Evolutionary conservation across 305 asterid genomes (phyloP).

Genomic region (Fraxinus velutina): DNA sequence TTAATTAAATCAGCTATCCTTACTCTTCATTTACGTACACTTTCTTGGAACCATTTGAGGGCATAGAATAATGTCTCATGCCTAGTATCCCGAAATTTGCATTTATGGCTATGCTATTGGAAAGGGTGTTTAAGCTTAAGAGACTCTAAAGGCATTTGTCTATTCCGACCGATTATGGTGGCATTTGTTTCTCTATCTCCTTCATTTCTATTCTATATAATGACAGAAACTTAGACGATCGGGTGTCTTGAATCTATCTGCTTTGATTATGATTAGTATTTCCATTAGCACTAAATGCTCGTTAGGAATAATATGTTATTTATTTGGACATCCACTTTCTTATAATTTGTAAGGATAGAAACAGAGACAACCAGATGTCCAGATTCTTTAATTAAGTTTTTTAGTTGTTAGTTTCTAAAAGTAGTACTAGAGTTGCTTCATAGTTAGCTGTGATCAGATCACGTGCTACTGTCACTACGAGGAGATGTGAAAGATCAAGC

Average conservation of each 20-base stretch:
- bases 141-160: neutral
- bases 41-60: neutral
- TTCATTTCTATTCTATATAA: neutral
- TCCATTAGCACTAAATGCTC: neutral
- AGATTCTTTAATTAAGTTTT: slow-evolving; percentile 9
- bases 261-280: neutral
- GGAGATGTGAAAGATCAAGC: neutral
- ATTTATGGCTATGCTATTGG: neutral
- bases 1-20: neutral
- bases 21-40: neutral
- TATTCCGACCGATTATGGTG: neutral
- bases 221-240: neutral
- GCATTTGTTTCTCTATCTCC: neutral
- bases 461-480: neutral
- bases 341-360: neutral
- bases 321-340: neutral
- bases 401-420: slow-evolving; percentile 4
- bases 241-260: neutral
- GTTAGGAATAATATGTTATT: neutral
- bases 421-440: neutral
- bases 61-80: neutral
- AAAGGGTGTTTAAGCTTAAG: slow-evolving; percentile 7
- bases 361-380: neutral
- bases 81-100: neutral
- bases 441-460: neutral